These are phyloP conservation scores for Neurospora hispaniola DNA, from an alignment of 495 filamentous ascomycete species.

Conservation along the genomic window DNA sequence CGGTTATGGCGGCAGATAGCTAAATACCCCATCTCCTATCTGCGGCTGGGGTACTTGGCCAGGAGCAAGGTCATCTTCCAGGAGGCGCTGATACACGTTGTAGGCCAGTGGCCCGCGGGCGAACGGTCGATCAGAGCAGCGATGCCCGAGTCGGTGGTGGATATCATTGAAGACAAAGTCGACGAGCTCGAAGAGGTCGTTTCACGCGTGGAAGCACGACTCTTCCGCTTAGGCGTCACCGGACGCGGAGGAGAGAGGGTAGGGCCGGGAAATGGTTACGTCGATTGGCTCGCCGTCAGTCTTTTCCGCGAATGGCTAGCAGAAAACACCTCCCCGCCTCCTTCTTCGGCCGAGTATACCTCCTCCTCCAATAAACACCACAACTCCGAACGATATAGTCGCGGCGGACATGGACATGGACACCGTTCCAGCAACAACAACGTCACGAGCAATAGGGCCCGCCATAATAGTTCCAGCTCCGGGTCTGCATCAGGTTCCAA, in stretches of 20 bases:
- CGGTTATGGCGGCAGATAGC: constrained; percentile 88
- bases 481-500: background rate
- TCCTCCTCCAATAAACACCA: background rate
- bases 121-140: constrained; percentile 62
- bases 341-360: constrained; percentile 22
- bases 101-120: constrained; percentile 80
- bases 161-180: constrained; percentile 85
- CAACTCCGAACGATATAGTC: constrained; percentile 1
- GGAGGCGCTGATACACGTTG: constrained; percentile 82
- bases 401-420: background rate
- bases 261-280: constrained; percentile 61
- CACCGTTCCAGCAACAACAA: constrained; percentile 24
- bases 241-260: constrained; percentile 74
- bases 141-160: constrained; percentile 62
- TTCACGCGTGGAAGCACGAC: constrained; percentile 55
- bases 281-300: constrained; percentile 76
- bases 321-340: constrained; percentile 63
- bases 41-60: constrained; percentile 78
- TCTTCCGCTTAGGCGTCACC: constrained; percentile 70
- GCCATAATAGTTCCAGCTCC: background rate
- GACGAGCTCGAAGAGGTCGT: constrained; percentile 69
- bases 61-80: constrained; percentile 78
- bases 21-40: constrained; percentile 84
- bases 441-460: constrained; percentile 4
- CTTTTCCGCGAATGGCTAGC: constrained; percentile 87